phyloP scores from a whole-genome alignment of 306 rosid species.

The Quercus glauca region DNA sequence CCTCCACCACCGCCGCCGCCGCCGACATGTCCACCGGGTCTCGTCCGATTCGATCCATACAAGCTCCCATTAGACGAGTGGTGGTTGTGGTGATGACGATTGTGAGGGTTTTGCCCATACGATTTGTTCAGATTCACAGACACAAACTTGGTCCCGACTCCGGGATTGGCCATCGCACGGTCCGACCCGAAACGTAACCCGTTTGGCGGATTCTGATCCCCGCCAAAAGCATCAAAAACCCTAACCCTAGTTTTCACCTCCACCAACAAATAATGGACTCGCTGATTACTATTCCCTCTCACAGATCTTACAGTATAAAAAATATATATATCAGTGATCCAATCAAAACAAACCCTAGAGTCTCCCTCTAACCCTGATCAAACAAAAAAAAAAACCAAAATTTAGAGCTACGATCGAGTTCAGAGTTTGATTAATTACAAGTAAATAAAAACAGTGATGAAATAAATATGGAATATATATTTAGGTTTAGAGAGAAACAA shows the following conservation, averaged over 20 bases:
- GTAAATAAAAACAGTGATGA: background rate
- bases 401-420: conserved; percentile 12
- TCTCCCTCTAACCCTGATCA: conserved; percentile 36
- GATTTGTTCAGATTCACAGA: conserved; percentile 97
- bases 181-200: conserved; percentile 33
- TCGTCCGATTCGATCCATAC: conserved; percentile 51
- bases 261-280: conserved; percentile 5
- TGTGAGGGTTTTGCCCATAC: conserved; percentile 71
- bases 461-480: background rate
- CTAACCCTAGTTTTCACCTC: conserved; percentile 37
- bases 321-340: background rate
- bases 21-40: conserved; percentile 45
- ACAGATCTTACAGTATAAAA: conserved; percentile 23
- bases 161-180: conserved; percentile 86
- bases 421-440: background rate
- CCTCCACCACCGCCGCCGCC: conserved; percentile 29
- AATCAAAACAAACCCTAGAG: conserved; percentile 13
- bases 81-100: conserved; percentile 10
- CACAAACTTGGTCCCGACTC: conserved; percentile 72
- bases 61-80: conserved; percentile 36
- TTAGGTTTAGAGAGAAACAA: background rate
- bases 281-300: conserved; percentile 10
- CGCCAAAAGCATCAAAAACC: conserved; percentile 76
- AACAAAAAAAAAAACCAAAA: background rate
- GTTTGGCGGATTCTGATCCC: conserved; percentile 38